These are phyloP conservation scores for Fusarium hostae DNA, from an alignment of 2,329 filamentous ascomycete genomes.

Conservation along the genomic window DNA sequence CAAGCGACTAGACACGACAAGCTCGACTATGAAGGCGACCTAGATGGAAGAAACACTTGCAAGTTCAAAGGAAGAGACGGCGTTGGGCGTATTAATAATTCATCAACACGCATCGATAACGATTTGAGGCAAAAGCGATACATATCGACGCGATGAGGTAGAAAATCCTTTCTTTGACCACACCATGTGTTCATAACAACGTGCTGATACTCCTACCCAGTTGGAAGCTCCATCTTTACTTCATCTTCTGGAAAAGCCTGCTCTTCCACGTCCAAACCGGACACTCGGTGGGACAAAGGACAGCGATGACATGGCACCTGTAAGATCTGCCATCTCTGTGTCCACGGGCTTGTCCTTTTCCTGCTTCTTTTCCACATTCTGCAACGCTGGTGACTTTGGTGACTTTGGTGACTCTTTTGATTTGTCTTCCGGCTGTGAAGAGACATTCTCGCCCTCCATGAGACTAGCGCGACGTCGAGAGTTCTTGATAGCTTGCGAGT, in stretches of 20 bases:
- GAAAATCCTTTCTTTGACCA: slow-evolving; percentile 49
- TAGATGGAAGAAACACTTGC: neutral
- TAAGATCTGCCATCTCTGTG: slow-evolving; percentile 70
- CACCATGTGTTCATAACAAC: slow-evolving; percentile 45
- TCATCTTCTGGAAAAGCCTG: slow-evolving; percentile 64
- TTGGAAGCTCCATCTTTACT: slow-evolving; percentile 19
- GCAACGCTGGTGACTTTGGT: slow-evolving; percentile 28
- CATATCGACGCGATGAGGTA: slow-evolving; percentile 48
- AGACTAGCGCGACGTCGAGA: slow-evolving; percentile 50
- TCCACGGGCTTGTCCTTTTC: slow-evolving; percentile 49
- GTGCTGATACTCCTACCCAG: slow-evolving; percentile 49
- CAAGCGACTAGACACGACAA: slow-evolving; percentile 71
- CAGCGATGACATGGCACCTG: slow-evolving; percentile 76
- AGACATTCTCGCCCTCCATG: slow-evolving; percentile 40
- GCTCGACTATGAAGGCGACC: neutral
- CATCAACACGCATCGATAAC: slow-evolving; percentile 14
- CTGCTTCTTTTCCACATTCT: slow-evolving; percentile 22
- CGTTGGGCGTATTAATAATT: slow-evolving; percentile 41
- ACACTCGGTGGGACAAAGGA: slow-evolving; percentile 76
- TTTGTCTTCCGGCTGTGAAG: slow-evolving; percentile 26
- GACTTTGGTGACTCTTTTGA: slow-evolving; percentile 32
- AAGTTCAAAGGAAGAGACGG: slow-evolving; percentile 29
- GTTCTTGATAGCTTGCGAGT: slow-evolving; percentile 50
- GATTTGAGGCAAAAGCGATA: slow-evolving; percentile 10
- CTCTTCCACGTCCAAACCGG: slow-evolving; percentile 69